Base-by-base conservation (phyloP, 805 yeast species). In the Pichia cephalocereana region DNA sequence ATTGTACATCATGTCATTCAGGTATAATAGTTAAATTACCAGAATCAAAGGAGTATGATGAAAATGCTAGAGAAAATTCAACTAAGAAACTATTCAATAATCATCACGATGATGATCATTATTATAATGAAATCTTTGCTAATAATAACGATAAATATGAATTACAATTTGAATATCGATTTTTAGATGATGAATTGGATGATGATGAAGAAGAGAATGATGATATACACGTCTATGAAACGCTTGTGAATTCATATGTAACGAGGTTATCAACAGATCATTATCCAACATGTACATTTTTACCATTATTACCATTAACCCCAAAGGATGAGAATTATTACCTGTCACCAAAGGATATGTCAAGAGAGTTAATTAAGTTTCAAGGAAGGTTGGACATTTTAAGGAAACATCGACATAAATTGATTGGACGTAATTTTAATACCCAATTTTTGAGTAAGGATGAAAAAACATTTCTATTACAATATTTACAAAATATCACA, bases 1-100 rank as follows among this genome's bases (percentile, higher is more conserved):
- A 53, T 40, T 70, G 74, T 50, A 51, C 52, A 2, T 59, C 59
- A 9, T 69, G 74, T 49, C 60, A 61, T 42, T 61, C 67, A 2
- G 46, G 56, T 10, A 49, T 70, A 12, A 38, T 60, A 10, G 56
- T 68, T 7, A 55, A 57, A 31, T 40, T 55, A 14, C 47, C 54
- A 1, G 52, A 53, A 37, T 34, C 15, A 14, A 34, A 34, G 37
- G 37, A 34, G 6, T 34, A 45, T 5, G 42, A 30, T 8, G n/a
- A 27, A 4, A 15, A 34, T 12, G 26, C 5, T 23, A 23, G 26
- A 23, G 26, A 23, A 23, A 32, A 18, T 6, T 34, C 31, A 8
- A 27, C 9, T 11, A 34, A 37, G 1, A 41, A 37, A 31, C 19
- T 40, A 9, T 44, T 48, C 38, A 48, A 40, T 12, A 44, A 44